Percentiles rank a stretch among this genome's conserved stretches.
Conservation (phyloP, 2,329 filamentous ascomycete species). For the Paecilomyces niveus region DNA sequence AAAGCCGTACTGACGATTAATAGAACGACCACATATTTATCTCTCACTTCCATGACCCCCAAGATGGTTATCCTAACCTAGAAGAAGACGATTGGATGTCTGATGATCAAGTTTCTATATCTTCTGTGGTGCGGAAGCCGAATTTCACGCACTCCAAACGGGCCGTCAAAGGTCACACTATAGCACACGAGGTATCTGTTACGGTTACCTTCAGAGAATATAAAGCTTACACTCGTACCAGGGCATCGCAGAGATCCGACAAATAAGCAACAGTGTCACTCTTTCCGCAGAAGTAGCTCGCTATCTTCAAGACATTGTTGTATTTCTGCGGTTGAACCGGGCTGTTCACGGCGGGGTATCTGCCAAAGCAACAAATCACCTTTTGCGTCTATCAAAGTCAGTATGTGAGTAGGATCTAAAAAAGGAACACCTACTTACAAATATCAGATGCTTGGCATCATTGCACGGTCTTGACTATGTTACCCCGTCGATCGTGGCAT, state of each 20-base stretch:
- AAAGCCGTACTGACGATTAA: conserved; percentile 3
- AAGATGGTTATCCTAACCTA: conserved; percentile 66
- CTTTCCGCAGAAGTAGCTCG: conserved; percentile 70
- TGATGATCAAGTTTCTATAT: conserved; percentile 26
- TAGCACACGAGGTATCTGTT: conserved; percentile 16
- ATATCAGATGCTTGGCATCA: conserved; percentile 61
- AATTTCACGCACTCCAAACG: conserved; percentile 11
- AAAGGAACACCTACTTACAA: conserved; percentile 17
- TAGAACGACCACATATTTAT: conserved; percentile 79
- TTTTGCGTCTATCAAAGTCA: conserved; percentile 59
- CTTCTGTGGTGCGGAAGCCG: conserved; percentile 29
- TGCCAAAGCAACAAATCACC: conserved; percentile 69
- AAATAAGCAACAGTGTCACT: conserved; percentile 51
- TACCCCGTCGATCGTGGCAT: conserved; percentile 72
- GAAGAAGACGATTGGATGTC: conserved; percentile 51
- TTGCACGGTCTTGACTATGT: conserved; percentile 75
- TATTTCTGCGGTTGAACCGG: conserved; percentile 81
- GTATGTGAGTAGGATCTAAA: conserved; percentile 9
- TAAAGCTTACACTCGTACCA: conserved; percentile 6
- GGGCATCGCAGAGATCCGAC: conserved; percentile 52
- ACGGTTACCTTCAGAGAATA: conserved; percentile 14
- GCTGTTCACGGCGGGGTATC: conserved; percentile 74
- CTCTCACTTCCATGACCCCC: conserved; percentile 71
- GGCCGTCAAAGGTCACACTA: conserved; percentile 5
- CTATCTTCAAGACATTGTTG: conserved; percentile 80